Conservation (phyloP, 139 green algal genomes). For the Tetradesmus obliquus region DNA sequence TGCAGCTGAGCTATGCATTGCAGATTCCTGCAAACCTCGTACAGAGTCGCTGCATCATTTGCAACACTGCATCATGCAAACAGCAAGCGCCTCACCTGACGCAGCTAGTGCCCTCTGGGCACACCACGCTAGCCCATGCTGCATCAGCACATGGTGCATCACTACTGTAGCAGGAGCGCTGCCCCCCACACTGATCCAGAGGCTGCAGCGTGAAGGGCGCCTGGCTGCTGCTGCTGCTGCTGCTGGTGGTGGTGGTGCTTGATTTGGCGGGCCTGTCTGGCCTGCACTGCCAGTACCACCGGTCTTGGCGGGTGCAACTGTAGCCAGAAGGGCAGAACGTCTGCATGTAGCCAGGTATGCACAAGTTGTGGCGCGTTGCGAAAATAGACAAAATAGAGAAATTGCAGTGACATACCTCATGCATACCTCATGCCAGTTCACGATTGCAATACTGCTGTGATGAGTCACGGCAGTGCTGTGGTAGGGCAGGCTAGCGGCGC, state of each 20-base stretch:
- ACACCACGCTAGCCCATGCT: neutral
- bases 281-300: conserved; percentile 15
- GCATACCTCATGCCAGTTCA: too few species aligned
- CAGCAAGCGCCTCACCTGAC: neutral
- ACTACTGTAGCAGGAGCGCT: neutral
- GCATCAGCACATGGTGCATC: conserved; percentile 16
- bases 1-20: neutral
- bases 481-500: too few species aligned
- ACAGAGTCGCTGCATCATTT: neutral
- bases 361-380: too few species aligned
- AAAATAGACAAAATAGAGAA: neutral
- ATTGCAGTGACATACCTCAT: neutral
- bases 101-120: neutral
- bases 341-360: neutral
- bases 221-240: neutral
- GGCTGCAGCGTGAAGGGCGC: neutral
- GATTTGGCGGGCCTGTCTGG: neutral
- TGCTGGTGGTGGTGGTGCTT: neutral
- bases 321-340: neutral
- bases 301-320: neutral
- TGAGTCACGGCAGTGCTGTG: neutral
- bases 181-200: neutral
- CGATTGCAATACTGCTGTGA: neutral
- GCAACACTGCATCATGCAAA: too few species aligned
- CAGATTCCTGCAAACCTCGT: neutral